Evolutionary conservation across 192 early-diverging fungal genomes (phyloP).

Genomic region (Podila epigama): DNA sequence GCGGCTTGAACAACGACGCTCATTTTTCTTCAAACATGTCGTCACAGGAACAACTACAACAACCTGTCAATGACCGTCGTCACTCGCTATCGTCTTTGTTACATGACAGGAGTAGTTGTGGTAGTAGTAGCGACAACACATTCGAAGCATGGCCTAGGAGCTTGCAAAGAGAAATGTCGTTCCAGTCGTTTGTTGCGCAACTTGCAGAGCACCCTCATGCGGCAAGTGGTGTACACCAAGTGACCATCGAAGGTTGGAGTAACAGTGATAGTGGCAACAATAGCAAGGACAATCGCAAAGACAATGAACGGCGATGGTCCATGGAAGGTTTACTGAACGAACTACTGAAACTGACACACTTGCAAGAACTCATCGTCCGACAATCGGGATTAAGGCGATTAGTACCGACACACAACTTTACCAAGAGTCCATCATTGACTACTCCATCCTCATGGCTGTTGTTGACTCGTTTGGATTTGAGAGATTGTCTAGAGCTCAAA

Average conservation of each 20-base stretch:
- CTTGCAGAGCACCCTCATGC: neutral
- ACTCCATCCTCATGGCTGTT: constrained; percentile 1
- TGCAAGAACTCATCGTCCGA: constrained; percentile 1
- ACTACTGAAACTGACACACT: neutral
- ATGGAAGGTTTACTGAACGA: neutral
- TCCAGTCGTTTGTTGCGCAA: constrained; percentile 2
- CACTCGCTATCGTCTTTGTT: neutral
- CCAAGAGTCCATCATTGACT: no score
- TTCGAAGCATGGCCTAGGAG: neutral
- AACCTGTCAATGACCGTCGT: neutral
- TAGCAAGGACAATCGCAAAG: no score
- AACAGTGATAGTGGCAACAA: no score
- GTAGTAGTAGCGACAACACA: no score
- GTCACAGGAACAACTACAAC: no score
- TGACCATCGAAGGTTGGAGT: constrained; percentile 24
- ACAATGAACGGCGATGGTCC: neutral
- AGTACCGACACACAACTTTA: neutral
- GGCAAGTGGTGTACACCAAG: neutral
- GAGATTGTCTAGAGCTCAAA: constrained; percentile 10
- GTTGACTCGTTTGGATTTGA: constrained; percentile 13
- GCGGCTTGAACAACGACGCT: neutral
- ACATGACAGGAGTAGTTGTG: no score
- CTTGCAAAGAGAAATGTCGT: constrained; percentile 14
- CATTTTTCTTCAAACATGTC: neutral
- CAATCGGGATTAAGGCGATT: neutral